Base-by-base conservation (phyloP, 2,329 filamentous ascomycete species). In the Ophiostoma sp. region DNA sequence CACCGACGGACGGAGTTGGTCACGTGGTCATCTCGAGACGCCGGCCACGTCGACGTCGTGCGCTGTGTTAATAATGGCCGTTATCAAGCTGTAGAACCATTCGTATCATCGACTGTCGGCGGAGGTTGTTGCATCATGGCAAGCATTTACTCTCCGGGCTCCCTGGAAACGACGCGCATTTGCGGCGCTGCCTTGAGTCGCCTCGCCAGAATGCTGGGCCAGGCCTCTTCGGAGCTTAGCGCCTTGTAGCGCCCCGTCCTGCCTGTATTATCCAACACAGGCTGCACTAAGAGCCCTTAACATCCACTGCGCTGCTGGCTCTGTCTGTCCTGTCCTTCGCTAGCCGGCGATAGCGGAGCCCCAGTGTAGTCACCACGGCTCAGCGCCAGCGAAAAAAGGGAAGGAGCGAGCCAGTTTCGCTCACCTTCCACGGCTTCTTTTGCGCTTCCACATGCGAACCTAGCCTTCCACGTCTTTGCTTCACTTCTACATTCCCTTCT, bases 231-330 rank as follows among this genome's bases (percentile, higher is more conserved):
- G 70, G 71, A 70, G 71, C 54, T 68, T 68, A 65, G 67, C 66
- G 60, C 67, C 57, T 67, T 64, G 65, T 23, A 67, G 48, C 68
- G 71, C 68, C 66, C 17, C 44, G 31, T 67, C 65, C n/a, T 35
- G 64, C 66, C 57, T 70, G 72, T 70, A 73, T 73, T 73, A 73
- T 70, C 27, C 73, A 73, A 73, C 70, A 33, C 70, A 44, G 11
- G 23, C n/a, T 57, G 10, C 52, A 57, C 52, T 27, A 31, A 31
- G 27, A 31, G 27, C 27, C 27, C 27, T 31, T 31, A 27, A 57
- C 52, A 57, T 15, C 44, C 20, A n/a, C 44, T 48, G 44, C 8
- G 27, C 27, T 31, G 27, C 27, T 31, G 27, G 27, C 27, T 31
- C 27, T 31, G 27, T 31, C 27, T 31, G 27, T 31, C 27, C 27